Percentiles rank a stretch among this genome's conserved stretches.
Conservation (phyloP, 1,284 basidiomycete genomes). For the Cerrena zonata region DNA sequence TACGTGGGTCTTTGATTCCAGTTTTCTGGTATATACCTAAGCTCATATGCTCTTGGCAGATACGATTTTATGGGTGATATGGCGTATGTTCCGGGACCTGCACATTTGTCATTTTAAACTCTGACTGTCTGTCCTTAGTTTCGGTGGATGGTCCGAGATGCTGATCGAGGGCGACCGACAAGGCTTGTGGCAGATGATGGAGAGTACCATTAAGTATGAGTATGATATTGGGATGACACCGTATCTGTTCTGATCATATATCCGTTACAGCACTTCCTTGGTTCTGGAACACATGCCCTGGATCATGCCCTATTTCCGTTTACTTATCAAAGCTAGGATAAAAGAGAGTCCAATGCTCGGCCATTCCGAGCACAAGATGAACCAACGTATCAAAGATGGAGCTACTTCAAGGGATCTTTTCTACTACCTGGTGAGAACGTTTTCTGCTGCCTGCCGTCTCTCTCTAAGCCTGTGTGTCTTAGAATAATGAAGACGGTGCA, state of each 20-base stretch:
- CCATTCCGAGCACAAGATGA: slow-evolving; percentile 9
- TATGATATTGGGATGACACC: slow-evolving; percentile 6
- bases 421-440: slow-evolving; percentile 13
- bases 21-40: neutral
- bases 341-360: slow-evolving; percentile 17
- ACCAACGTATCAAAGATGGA: slow-evolving; percentile 7
- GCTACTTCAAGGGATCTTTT: slow-evolving; percentile 14
- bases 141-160: slow-evolving; percentile 18
- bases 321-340: slow-evolving; percentile 1
- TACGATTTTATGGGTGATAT: slow-evolving; percentile 38
- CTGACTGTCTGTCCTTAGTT: slow-evolving; percentile 4
- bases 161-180: slow-evolving; percentile 18
- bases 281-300: slow-evolving; percentile 10
- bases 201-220: slow-evolving; percentile 11
- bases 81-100: slow-evolving; percentile 16
- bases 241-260: neutral
- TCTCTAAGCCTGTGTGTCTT: slow-evolving; percentile 13
- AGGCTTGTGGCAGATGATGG: slow-evolving; percentile 11
- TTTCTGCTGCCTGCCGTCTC: neutral
- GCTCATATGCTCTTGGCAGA: slow-evolving; percentile 32
- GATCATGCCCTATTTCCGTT: slow-evolving; percentile 1
- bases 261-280: neutral
- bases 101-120: too few species aligned
- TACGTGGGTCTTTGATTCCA: slow-evolving; percentile 6
- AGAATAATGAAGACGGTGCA: slow-evolving; percentile 44